Base-by-base conservation (phyloP, 129 eudicot species). In the Apium graveolens region DNA sequence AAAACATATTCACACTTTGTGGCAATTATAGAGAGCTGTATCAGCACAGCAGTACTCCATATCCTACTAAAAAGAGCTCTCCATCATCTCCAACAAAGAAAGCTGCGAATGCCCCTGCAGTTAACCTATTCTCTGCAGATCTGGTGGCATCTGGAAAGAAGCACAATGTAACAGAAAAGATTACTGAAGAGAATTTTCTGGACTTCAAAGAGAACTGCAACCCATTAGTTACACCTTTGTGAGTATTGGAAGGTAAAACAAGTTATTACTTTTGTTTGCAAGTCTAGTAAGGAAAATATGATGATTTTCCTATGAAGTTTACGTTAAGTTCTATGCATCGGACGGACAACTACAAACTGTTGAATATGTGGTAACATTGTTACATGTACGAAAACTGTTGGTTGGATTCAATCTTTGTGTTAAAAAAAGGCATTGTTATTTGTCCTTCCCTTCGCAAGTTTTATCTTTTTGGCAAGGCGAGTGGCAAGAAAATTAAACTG, bases 1-100 rank as follows among this genome's bases (percentile, higher is more conserved):
- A 94, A 37, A 94, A 90, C 74, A 94, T 94, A 32, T 94, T 94
- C 80, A 94, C 97, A 20, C 97, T 94, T 18, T 94, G 98, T 83
- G 98, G 98, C 65, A 90, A 94, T 68, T 82, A 90, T 55, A 87
- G 98, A 76, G 98, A 94, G 79, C 87, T 90, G 60, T 85, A 93
- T 37, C 92, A 88, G 79, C 90, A 85, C 68, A 76, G 71, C 2
- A 62, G 29, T 9, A 77, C 80, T 42, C 85, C 90, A 8, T 55
- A 80, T 35, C 84, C 86, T 48, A 26, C 75, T 31, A 73, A 83
- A 78, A 79, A 83, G 73, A 84, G 57, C 42, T 72, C 32, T 76
- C 32, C 79, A 31, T 62, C 62, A 44, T 57, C 81, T 62, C 60
- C 76, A 37, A 73, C 51, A 43, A 73, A 39, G 60, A 73, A 32